phyloP scores from a whole-genome alignment of 495 filamentous ascomycete genomes.

The Neurospora sp. region DNA sequence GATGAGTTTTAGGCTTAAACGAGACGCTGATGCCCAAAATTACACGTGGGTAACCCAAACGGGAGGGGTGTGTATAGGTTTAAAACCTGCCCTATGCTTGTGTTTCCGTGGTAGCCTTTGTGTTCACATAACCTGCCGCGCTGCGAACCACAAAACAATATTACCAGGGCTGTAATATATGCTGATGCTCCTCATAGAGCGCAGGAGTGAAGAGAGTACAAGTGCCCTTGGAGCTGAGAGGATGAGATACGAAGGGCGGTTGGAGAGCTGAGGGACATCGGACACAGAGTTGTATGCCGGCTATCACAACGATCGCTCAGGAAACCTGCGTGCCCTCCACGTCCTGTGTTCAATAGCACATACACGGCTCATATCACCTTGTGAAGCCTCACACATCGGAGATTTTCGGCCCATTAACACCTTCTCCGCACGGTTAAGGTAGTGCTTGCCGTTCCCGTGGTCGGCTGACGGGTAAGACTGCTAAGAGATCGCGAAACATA shows the following conservation, averaged over 20 bases:
- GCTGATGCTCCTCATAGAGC: background rate
- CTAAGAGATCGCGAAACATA: background rate
- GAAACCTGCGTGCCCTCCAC: background rate
- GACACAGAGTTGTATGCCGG: background rate
- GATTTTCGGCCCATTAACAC: background rate
- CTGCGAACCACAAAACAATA: background rate
- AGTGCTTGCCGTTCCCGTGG: background rate
- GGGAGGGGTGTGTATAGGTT: background rate
- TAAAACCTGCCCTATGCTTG: background rate
- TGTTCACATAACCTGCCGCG: background rate
- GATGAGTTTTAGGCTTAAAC: slow-evolving; percentile 12
- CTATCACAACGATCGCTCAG: background rate
- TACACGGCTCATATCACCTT: background rate
- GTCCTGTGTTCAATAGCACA: background rate
- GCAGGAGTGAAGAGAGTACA: background rate
- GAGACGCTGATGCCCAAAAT: slow-evolving; percentile 7
- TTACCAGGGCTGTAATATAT: background rate
- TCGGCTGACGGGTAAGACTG: background rate
- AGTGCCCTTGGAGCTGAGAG: background rate
- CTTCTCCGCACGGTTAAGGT: background rate
- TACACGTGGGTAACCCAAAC: slow-evolving; percentile 5
- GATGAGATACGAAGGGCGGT: background rate
- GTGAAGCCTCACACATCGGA: background rate
- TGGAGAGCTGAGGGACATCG: background rate
- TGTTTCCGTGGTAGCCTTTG: background rate